phyloP scores from a whole-genome alignment of 2,329 filamentous ascomycete genomes.

The Phialophora verrucosa region DNA sequence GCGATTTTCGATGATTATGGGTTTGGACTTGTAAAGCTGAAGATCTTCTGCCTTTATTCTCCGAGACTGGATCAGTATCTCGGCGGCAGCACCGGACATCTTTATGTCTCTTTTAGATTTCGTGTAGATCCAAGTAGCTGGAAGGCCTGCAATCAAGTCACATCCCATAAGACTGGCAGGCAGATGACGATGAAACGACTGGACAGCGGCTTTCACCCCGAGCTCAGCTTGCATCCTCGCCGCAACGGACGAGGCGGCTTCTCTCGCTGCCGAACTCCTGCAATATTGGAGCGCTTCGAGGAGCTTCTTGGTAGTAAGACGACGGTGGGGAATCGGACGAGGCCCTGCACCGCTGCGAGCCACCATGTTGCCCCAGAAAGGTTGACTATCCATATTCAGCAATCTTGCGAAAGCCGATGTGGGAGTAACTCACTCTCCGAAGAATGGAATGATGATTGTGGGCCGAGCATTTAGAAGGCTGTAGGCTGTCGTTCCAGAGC shows the following conservation, averaged over 20 bases:
- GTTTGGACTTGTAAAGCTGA: slow-evolving; percentile 44
- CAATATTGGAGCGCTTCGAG: slow-evolving; percentile 55
- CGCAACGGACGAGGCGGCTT: slow-evolving; percentile 42
- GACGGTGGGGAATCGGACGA: slow-evolving; percentile 54
- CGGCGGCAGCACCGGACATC: slow-evolving; percentile 55
- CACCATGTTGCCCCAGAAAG: slow-evolving; percentile 62
- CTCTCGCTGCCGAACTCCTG: slow-evolving; percentile 43
- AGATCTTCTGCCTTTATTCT: slow-evolving; percentile 23
- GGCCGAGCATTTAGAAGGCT: slow-evolving; percentile 59
- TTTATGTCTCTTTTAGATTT: slow-evolving; percentile 50
- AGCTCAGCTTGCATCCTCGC: slow-evolving; percentile 64
- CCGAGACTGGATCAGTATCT: slow-evolving; percentile 43
- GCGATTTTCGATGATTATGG: slow-evolving; percentile 34
- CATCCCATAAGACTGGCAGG: slow-evolving; percentile 70
- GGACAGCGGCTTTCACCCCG: slow-evolving; percentile 66
- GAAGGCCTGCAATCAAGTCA: slow-evolving; percentile 67
- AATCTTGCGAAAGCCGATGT: neutral
- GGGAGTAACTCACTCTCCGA: slow-evolving; percentile 53
- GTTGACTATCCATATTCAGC: slow-evolving; percentile 45
- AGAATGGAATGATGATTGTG: slow-evolving; percentile 63
- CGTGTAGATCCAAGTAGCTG: slow-evolving; percentile 56
- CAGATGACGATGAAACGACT: slow-evolving; percentile 72
- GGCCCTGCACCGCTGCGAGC: slow-evolving; percentile 57
- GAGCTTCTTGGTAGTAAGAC: slow-evolving; percentile 53
- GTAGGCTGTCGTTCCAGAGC: slow-evolving; percentile 59